Evolutionary conservation across 345 rosid genomes (phyloP).

Genomic region (Melastoma malabathricum): DNA sequence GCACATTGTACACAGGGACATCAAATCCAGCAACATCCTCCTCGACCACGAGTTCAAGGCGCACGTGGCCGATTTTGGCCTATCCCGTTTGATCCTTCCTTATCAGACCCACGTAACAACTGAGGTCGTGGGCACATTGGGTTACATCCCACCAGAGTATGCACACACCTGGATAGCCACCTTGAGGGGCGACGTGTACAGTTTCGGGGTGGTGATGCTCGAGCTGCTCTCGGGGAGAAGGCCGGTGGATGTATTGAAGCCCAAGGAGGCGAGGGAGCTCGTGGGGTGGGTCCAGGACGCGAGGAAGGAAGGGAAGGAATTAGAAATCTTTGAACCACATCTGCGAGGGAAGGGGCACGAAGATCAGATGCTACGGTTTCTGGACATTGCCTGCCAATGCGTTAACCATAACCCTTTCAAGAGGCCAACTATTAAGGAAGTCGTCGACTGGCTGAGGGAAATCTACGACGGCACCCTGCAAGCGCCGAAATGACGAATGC

Average conservation of each 20-base stretch:
- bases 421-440: constrained; percentile 30
- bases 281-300: constrained; percentile 27
- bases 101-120: constrained; percentile 35
- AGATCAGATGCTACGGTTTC: constrained; percentile 27
- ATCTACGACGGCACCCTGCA: not conserved
- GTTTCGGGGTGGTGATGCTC: constrained; percentile 36
- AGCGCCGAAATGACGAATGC: constrained; percentile 4
- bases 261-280: constrained; percentile 27
- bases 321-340: constrained; percentile 21
- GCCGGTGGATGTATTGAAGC: constrained; percentile 26
- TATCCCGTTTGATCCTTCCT: constrained; percentile 32
- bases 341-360: constrained; percentile 27
- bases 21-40: constrained; percentile 37
- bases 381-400: constrained; percentile 29
- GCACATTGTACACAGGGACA: constrained; percentile 33
- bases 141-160: constrained; percentile 37
- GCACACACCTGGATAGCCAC: constrained; percentile 40
- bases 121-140: constrained; percentile 31
- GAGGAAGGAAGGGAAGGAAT: constrained; percentile 25
- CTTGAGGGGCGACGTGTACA: constrained; percentile 34
- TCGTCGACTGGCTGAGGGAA: constrained; percentile 22
- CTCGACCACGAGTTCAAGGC: constrained; percentile 32
- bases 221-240: constrained; percentile 34
- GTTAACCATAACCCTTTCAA: constrained; percentile 24
- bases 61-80: constrained; percentile 31